Evolutionary conservation across 2,329 filamentous ascomycete genomes (phyloP), one percentile per base, ranked within the genome.

Genomic region (Tolypocladium endophyticum): DNA sequence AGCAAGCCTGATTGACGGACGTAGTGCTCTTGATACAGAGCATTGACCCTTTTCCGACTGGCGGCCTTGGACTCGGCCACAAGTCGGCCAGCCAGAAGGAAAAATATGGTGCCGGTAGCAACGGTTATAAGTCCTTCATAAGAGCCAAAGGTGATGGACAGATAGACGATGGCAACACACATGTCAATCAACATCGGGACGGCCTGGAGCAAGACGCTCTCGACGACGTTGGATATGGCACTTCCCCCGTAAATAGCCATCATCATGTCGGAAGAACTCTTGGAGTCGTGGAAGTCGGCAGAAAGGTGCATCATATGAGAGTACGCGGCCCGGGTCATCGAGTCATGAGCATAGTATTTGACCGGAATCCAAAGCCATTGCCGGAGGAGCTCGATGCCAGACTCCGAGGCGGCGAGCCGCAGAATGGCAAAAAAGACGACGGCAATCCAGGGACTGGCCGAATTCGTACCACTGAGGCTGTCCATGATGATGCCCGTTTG

Each of bases 401-500:
- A 79, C 59, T 83, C 79, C 2, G 82, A 85, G 2, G 79, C 75
- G 1, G 78, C 70, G n/a, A 85, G 70, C 58, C 79, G 78, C 36
- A 85, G 73, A 9, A 69, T 68, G 14, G 80, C 80, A 61, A 82
- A 84, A 23, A 82, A 70, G 25, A 78, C 61, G 2, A 84, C 79
- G 30, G 82, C 78, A 4, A 76, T 63, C 82, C 82, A 84, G 1
- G 79, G 77, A 58, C 76, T 79, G 60, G 71, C 76, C 52, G 77
- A 72, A 50, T 80, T 77, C 41, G 68, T 71, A 11, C 78, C 76
- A 36, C 79, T 79, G 28, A 95, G 75, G 61, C 83, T 83, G 67
- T 94, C 85, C 63, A 90, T 87, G 63, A 96, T 86, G 60, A 89
- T 84, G 63, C 90, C 91, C 38, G 93, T 83, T 69, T 94, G 89